Conservation (phyloP, 2,329 filamentous ascomycete genomes). For the Rutstroemia sydowiana region DNA sequence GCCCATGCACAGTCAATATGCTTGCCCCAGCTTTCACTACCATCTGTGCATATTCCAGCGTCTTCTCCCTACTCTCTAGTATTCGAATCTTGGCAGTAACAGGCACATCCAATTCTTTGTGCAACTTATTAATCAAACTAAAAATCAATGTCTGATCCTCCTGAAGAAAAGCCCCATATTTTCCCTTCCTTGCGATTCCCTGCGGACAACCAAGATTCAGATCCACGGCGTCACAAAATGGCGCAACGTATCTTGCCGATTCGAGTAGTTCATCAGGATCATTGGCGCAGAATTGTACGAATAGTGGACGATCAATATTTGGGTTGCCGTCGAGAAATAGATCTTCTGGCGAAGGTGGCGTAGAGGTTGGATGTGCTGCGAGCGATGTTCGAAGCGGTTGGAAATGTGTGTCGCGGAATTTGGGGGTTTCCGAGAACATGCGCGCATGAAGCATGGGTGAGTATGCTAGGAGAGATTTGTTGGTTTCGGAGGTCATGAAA, state of each 20-base stretch:
- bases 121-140: conserved; percentile 74
- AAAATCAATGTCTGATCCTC: conserved; percentile 83
- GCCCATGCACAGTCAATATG: conserved; percentile 87
- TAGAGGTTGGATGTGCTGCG: conserved; percentile 18
- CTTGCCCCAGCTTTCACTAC: conserved; percentile 83
- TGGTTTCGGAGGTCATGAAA: conserved; percentile 64
- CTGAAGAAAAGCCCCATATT: conserved; percentile 91
- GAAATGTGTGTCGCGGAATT: conserved; percentile 75
- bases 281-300: conserved; percentile 95
- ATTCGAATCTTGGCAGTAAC: conserved; percentile 94
- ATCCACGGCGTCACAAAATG: conserved; percentile 91
- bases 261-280: conserved; percentile 71
- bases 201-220: conserved; percentile 94
- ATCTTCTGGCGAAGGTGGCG: conserved; percentile 28
- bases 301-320: conserved; percentile 73
- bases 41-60: conserved; percentile 80
- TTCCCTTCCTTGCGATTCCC: conserved; percentile 82
- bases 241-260: conserved; percentile 70
- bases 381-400: conserved; percentile 44
- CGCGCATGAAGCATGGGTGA: conserved; percentile 95
- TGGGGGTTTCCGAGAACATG: conserved; percentile 68
- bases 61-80: conserved; percentile 78
- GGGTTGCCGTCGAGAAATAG: conserved; percentile 82
- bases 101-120: conserved; percentile 70
- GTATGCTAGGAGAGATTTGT: conserved; percentile 70